Percentiles rank a stretch among this genome's conserved stretches.
Conservation (phyloP, 148 eudicot genomes). For the Mesembryanthemum crystallinum region DNA sequence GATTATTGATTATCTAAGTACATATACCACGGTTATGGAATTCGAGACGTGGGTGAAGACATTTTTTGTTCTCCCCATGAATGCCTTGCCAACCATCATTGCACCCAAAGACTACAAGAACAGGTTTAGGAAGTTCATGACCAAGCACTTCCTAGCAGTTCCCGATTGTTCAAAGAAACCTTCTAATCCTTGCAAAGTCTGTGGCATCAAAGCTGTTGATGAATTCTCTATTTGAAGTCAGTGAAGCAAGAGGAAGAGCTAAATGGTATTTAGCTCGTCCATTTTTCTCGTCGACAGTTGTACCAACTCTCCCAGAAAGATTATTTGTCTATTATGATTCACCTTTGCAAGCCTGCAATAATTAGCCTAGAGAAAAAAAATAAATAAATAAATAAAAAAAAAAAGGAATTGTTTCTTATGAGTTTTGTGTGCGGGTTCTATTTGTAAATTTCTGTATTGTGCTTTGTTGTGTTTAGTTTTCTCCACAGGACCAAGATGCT, state of each 20-base stretch:
- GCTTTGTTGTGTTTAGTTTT: too few relatives aligned
- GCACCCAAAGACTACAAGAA: constrained; percentile 82
- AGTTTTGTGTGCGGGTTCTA: too few relatives aligned
- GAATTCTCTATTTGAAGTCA: constrained; percentile 28
- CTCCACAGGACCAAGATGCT: too few relatives aligned
- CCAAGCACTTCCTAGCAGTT: constrained; percentile 67
- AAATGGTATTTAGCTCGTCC: constrained; percentile 24
- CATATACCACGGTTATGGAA: constrained; percentile 94
- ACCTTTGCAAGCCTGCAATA: too few relatives aligned
- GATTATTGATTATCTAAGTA: constrained; percentile 85
- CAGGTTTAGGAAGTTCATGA: constrained; percentile 88
- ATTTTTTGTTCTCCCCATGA: constrained; percentile 80
- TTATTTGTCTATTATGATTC: too few relatives aligned
- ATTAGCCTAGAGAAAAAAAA: too few relatives aligned
- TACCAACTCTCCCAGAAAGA: not conserved
- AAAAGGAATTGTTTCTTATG: too few relatives aligned
- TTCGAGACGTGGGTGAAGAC: constrained; percentile 89
- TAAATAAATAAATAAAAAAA: too few relatives aligned
- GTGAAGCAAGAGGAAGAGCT: constrained; percentile 32
- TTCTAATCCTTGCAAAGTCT: constrained; percentile 67
- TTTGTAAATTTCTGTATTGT: too few relatives aligned
- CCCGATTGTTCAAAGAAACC: constrained; percentile 83
- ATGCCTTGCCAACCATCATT: constrained; percentile 69
- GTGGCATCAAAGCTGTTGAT: constrained; percentile 41
- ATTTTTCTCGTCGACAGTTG: not conserved